Evolutionary conservation across 148 eudicot genomes (phyloP).

Genomic region (Hydrangea macrophylla): DNA sequence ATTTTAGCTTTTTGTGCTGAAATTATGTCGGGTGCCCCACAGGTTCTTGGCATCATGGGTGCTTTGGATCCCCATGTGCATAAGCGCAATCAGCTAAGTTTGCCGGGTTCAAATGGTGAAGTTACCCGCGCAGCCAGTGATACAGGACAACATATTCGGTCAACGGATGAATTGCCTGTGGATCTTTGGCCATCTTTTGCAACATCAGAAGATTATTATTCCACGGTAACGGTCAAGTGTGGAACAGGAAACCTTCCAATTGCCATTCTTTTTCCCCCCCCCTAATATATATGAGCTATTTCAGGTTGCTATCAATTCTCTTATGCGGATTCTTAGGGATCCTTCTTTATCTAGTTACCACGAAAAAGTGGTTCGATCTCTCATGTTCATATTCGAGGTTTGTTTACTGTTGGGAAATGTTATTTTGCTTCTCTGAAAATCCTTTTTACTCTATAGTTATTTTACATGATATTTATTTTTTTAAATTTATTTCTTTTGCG

Average conservation of each 20-base stretch:
- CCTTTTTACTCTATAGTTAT: neutral
- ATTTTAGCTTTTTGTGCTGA: constrained; percentile 5
- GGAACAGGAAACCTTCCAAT: neutral
- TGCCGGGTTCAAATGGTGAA: constrained; percentile 81
- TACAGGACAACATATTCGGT: constrained; percentile 73
- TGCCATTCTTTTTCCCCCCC: neutral
- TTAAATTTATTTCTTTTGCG: constrained; percentile 36
- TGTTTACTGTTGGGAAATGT: constrained; percentile 12
- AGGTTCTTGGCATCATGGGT: constrained; percentile 99
- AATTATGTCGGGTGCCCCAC: constrained; percentile 14
- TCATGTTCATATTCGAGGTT: constrained; percentile 96
- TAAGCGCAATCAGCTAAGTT: constrained; percentile 80
- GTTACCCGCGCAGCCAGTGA: constrained; percentile 67
- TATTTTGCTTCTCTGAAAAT: neutral
- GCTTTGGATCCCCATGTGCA: constrained; percentile 95
- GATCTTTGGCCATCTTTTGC: constrained; percentile 97
- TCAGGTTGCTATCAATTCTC: constrained; percentile 96
- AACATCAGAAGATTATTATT: constrained; percentile 93
- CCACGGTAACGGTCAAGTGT: constrained; percentile 60
- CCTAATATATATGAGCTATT: constrained; percentile 16
- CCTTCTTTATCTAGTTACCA: constrained; percentile 94
- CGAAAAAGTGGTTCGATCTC: constrained; percentile 93
- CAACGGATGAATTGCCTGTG: constrained; percentile 86
- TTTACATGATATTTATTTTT: constrained; percentile 5
- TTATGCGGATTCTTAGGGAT: constrained; percentile 96